These are phyloP conservation scores for Geotrichum klebahnii DNA, from an alignment of 1,139 yeast genomes.

Conservation along the genomic window DNA sequence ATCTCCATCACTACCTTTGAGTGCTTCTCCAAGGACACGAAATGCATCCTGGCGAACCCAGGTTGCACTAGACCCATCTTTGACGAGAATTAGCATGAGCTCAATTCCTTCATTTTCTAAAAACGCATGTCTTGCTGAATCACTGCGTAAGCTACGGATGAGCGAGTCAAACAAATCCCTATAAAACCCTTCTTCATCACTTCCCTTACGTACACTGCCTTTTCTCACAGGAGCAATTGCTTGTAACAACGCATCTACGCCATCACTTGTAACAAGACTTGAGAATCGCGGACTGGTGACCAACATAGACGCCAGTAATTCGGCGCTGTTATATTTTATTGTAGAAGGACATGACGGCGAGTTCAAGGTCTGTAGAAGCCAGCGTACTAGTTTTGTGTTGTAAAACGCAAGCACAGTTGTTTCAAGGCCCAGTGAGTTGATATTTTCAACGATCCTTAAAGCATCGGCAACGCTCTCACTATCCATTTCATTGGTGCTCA, in stretches of 20 bases:
- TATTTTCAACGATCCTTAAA: slow-evolving; percentile 20
- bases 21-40: slow-evolving; percentile 29
- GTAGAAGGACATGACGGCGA: slow-evolving; percentile 23
- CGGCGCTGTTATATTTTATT: slow-evolving; percentile 30
- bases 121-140: slow-evolving; percentile 29
- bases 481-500: slow-evolving; percentile 9
- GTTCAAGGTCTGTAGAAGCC: slow-evolving; percentile 25
- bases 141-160: slow-evolving; percentile 24
- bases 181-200: slow-evolving; percentile 32
- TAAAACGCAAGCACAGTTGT: neutral
- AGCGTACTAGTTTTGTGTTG: slow-evolving; percentile 23
- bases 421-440: slow-evolving; percentile 5
- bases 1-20: slow-evolving; percentile 24
- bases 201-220: slow-evolving; percentile 10
- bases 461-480: slow-evolving; percentile 21
- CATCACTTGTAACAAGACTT: slow-evolving; percentile 12
- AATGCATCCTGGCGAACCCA: slow-evolving; percentile 30
- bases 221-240: slow-evolving; percentile 26
- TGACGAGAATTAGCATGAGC: slow-evolving; percentile 32
- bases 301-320: slow-evolving; percentile 28
- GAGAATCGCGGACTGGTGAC: slow-evolving; percentile 9
- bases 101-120: slow-evolving; percentile 37
- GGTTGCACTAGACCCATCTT: neutral
- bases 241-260: slow-evolving; percentile 27
- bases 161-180: slow-evolving; percentile 31